Percentiles rank a stretch among this genome's conserved stretches.
Conservation (phyloP, 2,329 filamentous ascomycete genomes). For the Fusarium pseudograminearum region DNA sequence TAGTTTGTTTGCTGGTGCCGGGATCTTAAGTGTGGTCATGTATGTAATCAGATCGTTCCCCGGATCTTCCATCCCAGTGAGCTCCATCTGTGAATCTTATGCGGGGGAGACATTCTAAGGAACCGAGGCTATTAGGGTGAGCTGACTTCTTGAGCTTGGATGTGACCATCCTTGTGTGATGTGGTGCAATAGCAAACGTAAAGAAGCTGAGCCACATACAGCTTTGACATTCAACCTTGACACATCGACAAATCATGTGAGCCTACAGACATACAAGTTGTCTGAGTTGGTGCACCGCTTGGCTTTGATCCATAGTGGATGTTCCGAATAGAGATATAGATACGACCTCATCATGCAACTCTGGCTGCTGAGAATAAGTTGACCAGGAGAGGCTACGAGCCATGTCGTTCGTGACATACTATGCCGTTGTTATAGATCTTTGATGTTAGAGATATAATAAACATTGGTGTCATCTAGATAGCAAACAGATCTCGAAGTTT, state of each 20-base stretch:
- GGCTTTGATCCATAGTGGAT: neutral
- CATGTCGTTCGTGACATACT: neutral
- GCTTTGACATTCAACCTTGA: neutral
- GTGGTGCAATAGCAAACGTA: neutral
- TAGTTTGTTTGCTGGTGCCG: neutral
- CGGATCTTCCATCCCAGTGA: constrained; percentile 3
- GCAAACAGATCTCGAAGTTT: too few relatives aligned
- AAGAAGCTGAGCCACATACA: neutral
- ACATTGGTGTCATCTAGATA: too few relatives aligned
- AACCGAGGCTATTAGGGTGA: neutral
- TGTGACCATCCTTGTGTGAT: neutral
- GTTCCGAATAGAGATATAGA: neutral
- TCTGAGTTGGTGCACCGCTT: too few relatives aligned
- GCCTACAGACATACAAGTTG: neutral
- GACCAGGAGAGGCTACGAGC: too few relatives aligned
- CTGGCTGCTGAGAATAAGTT: neutral
- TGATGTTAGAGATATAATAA: neutral
- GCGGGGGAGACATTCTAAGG: neutral
- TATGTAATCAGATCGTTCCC: constrained; percentile 7
- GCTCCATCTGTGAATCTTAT: neutral
- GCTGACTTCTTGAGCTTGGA: neutral
- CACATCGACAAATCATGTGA: neutral
- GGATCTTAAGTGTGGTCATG: neutral
- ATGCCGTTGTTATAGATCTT: neutral
- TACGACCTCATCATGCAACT: neutral